Base-by-base conservation (phyloP, 2,329 filamentous ascomycete genomes). In the Neocucurbitaria cava region DNA sequence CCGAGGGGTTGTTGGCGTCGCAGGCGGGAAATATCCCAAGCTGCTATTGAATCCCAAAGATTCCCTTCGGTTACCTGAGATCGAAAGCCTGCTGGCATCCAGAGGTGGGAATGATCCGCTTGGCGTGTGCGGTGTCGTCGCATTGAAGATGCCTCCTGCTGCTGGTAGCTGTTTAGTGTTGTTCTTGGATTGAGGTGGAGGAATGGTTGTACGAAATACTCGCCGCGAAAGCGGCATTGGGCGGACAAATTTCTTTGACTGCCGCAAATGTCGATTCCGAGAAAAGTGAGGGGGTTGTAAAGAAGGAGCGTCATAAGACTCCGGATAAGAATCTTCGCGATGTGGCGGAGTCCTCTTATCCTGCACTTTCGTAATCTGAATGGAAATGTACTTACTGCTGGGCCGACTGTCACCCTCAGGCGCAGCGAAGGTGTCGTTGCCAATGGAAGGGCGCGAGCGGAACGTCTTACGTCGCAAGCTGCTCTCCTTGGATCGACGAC, bases 11-110 rank as follows among this genome's bases (percentile, higher is more conserved):
- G 92, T 96, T 4, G 94, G 94, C 0, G 94, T 98, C 1, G 91
- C 92, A 0, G 93, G 94, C 11, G 85, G 85, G 42, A 87, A 82
- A 52, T 80, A 80, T 47, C 76, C 78, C 41, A 75, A 69, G 56
- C 77, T 76, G 51, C 59, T 70, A 48, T 73, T 71, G 36, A 79
- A 73, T 10, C 71, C 72, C 28, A 71, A 52, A 5, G 71, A 71
- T 45, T 79, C 78, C 3, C 75, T 68, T 39, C 77, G 74, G 3
- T 75, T 74, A 48, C 75, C 88, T 3, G 91, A 95, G 55, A 96
- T 94, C 1, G 92, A 93, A 17, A 96, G 79, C 35, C 87, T 86
- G 75, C 90, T 96, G 0, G 92, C 88, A 71, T 97, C 93, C 6
- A 89, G 88, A 23, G 90, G 89, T 23, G 88, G 82, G 67, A 91